A percentile compares a stretch with the other conserved stretches of the same genome.
These are phyloP conservation scores for Populus hybrid DNA, from an alignment of 441 rosid species.

Conservation along the genomic window DNA sequence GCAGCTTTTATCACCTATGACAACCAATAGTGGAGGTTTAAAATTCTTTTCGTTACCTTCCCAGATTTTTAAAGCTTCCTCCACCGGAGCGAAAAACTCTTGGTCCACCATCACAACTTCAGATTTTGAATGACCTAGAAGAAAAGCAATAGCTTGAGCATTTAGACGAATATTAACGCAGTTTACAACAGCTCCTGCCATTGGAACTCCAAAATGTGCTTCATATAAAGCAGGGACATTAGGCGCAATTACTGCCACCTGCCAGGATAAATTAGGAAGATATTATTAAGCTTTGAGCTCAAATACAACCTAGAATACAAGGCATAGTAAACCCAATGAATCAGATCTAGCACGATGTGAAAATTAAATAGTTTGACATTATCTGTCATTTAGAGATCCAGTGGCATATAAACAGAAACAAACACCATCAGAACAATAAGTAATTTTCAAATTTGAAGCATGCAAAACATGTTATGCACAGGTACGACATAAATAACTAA, in stretches of 20 bases:
- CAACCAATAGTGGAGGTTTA: conserved; percentile 61
- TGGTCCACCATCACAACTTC: conserved; percentile 76
- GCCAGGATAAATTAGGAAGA: conserved; percentile 16
- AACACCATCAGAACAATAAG: neutral
- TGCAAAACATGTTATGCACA: neutral
- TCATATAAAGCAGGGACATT: conserved; percentile 80
- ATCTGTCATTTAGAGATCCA: neutral
- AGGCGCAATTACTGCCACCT: conserved; percentile 90
- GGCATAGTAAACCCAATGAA: neutral
- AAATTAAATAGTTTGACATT: neutral
- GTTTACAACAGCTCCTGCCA: conserved; percentile 86
- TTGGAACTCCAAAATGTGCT: conserved; percentile 93
- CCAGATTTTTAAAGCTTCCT: conserved; percentile 63
- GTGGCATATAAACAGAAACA: neutral
- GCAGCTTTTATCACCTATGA: conserved; percentile 72
- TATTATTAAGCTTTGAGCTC: neutral
- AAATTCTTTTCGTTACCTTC: conserved; percentile 43
- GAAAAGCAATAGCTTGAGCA: conserved; percentile 65
- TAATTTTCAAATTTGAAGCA: neutral
- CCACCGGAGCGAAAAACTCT: conserved; percentile 64
- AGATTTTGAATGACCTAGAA: conserved; percentile 74
- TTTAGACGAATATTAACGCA: conserved; percentile 73
- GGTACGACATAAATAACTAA: neutral
- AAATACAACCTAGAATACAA: neutral
- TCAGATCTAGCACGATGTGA: neutral